Evolutionary conservation across 2,329 filamentous ascomycete genomes (phyloP).

Genomic region (Onygenales sp.): DNA sequence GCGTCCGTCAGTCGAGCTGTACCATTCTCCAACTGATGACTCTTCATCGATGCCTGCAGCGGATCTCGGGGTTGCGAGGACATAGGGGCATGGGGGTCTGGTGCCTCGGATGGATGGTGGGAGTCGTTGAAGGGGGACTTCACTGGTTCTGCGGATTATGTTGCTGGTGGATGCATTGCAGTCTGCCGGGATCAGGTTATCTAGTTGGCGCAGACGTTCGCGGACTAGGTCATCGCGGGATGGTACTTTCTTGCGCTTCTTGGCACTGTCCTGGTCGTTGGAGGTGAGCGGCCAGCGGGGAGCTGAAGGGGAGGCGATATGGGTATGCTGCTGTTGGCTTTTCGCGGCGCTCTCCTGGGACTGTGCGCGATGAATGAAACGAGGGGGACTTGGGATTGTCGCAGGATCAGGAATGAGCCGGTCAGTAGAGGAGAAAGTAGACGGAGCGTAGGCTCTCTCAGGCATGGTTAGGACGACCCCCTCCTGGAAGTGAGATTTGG

Average conservation of each 20-base stretch:
- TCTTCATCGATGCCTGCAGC: constrained; percentile 6
- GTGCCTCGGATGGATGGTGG: neutral
- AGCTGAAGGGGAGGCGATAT: neutral
- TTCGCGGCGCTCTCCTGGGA: neutral
- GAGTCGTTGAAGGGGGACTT: neutral
- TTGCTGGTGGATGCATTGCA: neutral
- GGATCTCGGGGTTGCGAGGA: neutral
- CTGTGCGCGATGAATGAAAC: neutral
- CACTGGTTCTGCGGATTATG: neutral
- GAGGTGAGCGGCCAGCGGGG: neutral
- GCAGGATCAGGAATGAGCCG: neutral
- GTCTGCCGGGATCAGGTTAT: neutral
- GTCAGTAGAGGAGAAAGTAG: neutral
- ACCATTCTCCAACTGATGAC: neutral
- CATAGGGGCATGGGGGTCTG: neutral
- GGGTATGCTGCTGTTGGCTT: neutral
- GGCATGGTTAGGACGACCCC: neutral
- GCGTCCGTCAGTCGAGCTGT: constrained; percentile 8
- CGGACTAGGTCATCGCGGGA: constrained; percentile 4
- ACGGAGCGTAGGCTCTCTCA: neutral
- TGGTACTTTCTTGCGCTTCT: neutral
- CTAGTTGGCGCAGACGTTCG: constrained; percentile 3
- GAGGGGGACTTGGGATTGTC: neutral
- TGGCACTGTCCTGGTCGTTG: neutral
- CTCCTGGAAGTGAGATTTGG: neutral